Percentiles rank a stretch among this genome's conserved stretches.
Evolutionary conservation across 768 basidiomycete species (phyloP).

Genomic region (Boletus eberwhitei): DNA sequence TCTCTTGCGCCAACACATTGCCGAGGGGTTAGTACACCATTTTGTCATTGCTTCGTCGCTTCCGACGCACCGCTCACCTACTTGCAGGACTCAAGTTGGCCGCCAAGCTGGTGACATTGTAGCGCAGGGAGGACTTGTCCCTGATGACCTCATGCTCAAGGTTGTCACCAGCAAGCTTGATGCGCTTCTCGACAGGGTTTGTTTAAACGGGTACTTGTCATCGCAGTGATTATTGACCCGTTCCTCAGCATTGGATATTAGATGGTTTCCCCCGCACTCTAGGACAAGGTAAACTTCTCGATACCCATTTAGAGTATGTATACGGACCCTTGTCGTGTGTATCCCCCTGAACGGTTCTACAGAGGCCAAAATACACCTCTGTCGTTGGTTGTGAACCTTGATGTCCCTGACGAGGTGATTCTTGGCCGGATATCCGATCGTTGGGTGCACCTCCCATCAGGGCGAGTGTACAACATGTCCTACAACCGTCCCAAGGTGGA

Average conservation of each 20-base stretch:
- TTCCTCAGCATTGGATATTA: constrained; percentile 77
- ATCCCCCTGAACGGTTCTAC: constrained; percentile 2
- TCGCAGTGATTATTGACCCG: not conserved
- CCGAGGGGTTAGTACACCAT: constrained; percentile 38
- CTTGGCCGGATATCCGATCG: constrained; percentile 84
- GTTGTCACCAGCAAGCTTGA: constrained; percentile 74
- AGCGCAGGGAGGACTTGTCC: constrained; percentile 70
- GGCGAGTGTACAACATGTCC: constrained; percentile 85
- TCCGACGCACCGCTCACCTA: not conserved
- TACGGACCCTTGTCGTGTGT: not conserved
- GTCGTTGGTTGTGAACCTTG: constrained; percentile 79
- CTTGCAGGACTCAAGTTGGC: constrained; percentile 63
- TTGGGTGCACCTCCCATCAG: constrained; percentile 85
- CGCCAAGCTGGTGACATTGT: constrained; percentile 74
- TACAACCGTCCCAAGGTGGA: constrained; percentile 81
- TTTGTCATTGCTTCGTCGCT: not conserved
- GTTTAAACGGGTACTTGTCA: not conserved
- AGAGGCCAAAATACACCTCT: constrained; percentile 65
- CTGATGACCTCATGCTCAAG: constrained; percentile 77
- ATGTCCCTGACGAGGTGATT: constrained; percentile 86
- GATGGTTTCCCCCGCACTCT: constrained; percentile 92
- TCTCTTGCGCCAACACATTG: constrained; percentile 79
- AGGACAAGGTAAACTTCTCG: constrained; percentile 76
- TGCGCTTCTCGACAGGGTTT: constrained; percentile 61
- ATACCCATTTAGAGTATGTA: constrained; percentile 67